Evolutionary conservation across 2,329 filamentous ascomycete species (phyloP).

Genomic region (Neospermospora avenae): DNA sequence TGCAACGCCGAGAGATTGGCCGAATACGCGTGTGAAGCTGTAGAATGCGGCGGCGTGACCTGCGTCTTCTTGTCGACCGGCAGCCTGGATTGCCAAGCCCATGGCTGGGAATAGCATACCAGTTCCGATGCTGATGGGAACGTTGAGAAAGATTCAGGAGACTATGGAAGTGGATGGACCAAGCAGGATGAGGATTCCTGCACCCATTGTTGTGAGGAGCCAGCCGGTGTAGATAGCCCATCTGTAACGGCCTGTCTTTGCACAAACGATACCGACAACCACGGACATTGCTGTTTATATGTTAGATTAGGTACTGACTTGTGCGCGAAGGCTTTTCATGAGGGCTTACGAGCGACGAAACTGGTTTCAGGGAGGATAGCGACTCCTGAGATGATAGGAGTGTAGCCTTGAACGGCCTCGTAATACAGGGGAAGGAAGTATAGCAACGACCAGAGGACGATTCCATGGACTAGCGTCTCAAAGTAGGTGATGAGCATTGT

Average conservation of each 20-base stretch:
- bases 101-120: conserved; percentile 65
- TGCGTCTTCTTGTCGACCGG: conserved; percentile 52
- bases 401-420: conserved; percentile 50
- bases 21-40: conserved; percentile 63
- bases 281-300: conserved; percentile 51
- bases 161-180: conserved; percentile 47
- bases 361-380: conserved; percentile 58
- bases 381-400: conserved; percentile 51
- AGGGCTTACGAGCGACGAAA: conserved; percentile 50
- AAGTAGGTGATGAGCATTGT: conserved; percentile 49
- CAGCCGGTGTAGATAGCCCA: conserved; percentile 56
- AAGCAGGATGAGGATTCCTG: conserved; percentile 52
- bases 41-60: conserved; percentile 62
- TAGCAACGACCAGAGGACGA: conserved; percentile 50
- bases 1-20: conserved; percentile 63
- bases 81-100: conserved; percentile 60
- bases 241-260: conserved; percentile 55
- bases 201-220: conserved; percentile 54
- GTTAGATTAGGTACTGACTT: conserved; percentile 37
- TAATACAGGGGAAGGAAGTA: conserved; percentile 55
- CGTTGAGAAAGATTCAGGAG: conserved; percentile 58
- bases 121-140: conserved; percentile 57
- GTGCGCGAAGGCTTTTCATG: conserved; percentile 53
- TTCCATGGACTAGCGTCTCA: conserved; percentile 55
- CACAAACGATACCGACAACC: conserved; percentile 51